A percentile compares a stretch with the other conserved stretches of the same genome.
Evolutionary conservation across 805 yeast genomes (phyloP).

Genomic region (Komagataella pseudopastoris): DNA sequence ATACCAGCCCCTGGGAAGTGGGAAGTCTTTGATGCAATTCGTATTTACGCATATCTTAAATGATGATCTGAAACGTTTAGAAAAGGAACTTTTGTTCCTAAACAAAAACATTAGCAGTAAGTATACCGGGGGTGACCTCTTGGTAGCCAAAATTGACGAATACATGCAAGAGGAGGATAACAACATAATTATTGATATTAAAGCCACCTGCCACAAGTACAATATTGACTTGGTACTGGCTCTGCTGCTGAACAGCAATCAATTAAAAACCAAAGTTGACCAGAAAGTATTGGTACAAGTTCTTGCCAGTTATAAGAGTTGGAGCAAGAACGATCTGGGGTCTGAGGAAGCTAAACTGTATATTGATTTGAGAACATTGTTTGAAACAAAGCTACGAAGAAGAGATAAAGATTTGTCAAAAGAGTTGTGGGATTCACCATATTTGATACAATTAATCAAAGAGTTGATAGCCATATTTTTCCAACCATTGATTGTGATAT

Average conservation of each 20-base stretch:
- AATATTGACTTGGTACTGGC: slow-evolving; percentile 12
- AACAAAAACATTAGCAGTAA: slow-evolving; percentile 19
- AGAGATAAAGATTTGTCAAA: slow-evolving; percentile 67
- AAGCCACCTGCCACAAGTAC: slow-evolving; percentile 14
- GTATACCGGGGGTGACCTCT: not conserved
- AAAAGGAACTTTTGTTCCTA: slow-evolving; percentile 34
- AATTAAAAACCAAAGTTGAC: slow-evolving; percentile 3
- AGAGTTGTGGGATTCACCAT: slow-evolving; percentile 77
- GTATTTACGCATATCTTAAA: slow-evolving; percentile 59
- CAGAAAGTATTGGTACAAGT: slow-evolving; percentile 7
- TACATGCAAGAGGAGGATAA: slow-evolving; percentile 14
- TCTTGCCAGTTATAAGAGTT: slow-evolving; percentile 7
- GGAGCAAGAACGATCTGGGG: not conserved
- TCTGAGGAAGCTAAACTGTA: slow-evolving; percentile 27
- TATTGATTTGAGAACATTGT: slow-evolving; percentile 43
- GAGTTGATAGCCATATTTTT: slow-evolving; percentile 62
- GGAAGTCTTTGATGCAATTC: slow-evolving; percentile 55
- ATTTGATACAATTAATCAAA: slow-evolving; percentile 60
- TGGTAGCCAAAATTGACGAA: slow-evolving; percentile 14
- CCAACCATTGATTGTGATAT: slow-evolving; percentile 58
- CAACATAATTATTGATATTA: slow-evolving; percentile 13
- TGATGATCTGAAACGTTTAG: slow-evolving; percentile 60
- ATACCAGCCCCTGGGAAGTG: slow-evolving; percentile 50
- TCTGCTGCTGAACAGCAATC: slow-evolving; percentile 13
- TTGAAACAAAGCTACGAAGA: slow-evolving; percentile 50